Base-by-base conservation (phyloP, 2,329 filamentous ascomycete genomes). In the Colletotrichum destructivum region DNA sequence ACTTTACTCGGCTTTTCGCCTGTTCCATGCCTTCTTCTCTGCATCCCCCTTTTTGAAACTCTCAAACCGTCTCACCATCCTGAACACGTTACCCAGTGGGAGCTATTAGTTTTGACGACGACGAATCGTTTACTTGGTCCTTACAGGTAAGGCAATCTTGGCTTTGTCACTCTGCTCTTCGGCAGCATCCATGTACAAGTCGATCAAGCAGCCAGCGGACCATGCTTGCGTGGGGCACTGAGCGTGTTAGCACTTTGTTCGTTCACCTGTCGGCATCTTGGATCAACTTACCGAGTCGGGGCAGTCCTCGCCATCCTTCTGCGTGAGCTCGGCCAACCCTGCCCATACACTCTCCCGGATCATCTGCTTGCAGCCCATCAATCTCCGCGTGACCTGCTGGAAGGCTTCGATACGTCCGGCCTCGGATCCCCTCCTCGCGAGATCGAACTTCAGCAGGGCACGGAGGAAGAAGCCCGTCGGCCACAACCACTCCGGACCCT, bases 401-500 rank as follows among this genome's bases (percentile, higher is more conserved):
- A 98, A 98, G 4, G 93, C 93, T 82, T 98, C 96, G 0, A 92
- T 92, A 42, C 91, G 89, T 74, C 93, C 94, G 77, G 94, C 87
- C 0, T 80, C 75, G 2, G 82, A 82, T 73, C 88, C 87, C 60
- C 94, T 88, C 40, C 95, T 88, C 84, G 89, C 88, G 61, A 98
- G 84, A 80, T 98, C 95, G 78, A 98, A 98, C 81, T 95, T 93
- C 74, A 99, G 88, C 75, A 99, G 85, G 1, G 96, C 96, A 60
- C 97, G 91, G 26, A 98, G 87, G 87, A 98, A 99, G 86, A 95
- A 99, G 5, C 96, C 96, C 1, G 94, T 96, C 0, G 96, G 97
- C 96, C 96, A 99, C 31, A 98, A 85, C 96, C 96, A 99, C 81
- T 99, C 96, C 0, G 96, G 97, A 5, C 96, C 96, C 81, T 98